A percentile compares a stretch with the other conserved stretches of the same genome.
These are phyloP conservation scores for Myxozyma melibiosi DNA, from an alignment of 805 yeast genomes.

Conservation along the genomic window DNA sequence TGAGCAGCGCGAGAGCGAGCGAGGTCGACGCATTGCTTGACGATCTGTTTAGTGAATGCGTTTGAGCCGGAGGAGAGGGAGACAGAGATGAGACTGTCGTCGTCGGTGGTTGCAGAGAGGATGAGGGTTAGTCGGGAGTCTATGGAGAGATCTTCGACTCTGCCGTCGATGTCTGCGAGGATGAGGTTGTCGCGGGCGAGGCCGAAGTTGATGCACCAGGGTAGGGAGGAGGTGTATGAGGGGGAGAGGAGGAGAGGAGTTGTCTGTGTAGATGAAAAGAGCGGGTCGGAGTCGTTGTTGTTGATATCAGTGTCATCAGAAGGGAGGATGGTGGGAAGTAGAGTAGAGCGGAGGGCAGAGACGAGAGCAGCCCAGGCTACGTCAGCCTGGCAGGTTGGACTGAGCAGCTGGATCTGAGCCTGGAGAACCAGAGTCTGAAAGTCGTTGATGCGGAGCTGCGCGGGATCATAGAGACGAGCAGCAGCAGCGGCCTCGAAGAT, in stretches of 20 bases:
- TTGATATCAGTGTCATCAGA: neutral
- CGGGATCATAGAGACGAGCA: slow-evolving; percentile 58
- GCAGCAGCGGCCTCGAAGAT: slow-evolving; percentile 60
- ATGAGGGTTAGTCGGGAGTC: slow-evolving; percentile 22
- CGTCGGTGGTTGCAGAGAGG: neutral
- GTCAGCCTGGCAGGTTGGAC: slow-evolving; percentile 76
- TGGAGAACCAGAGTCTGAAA: slow-evolving; percentile 57
- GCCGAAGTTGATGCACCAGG: slow-evolving; percentile 31
- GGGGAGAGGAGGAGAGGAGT: slow-evolving; percentile 5
- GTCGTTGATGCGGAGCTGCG: slow-evolving; percentile 38
- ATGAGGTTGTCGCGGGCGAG: slow-evolving; percentile 16
- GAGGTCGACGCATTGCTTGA: slow-evolving; percentile 18
- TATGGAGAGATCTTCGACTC: slow-evolving; percentile 24
- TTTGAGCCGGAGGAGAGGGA: slow-evolving; percentile 17
- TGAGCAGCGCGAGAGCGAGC: slow-evolving; percentile 23
- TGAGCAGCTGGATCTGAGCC: slow-evolving; percentile 73
- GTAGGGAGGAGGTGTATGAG: slow-evolving; percentile 1
- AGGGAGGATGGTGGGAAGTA: slow-evolving; percentile 64
- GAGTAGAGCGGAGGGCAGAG: slow-evolving; percentile 57
- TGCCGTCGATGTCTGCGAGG: slow-evolving; percentile 30
- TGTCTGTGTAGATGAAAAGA: neutral
- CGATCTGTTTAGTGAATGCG: slow-evolving; percentile 5
- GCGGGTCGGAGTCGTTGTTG: neutral
- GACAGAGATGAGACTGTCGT: slow-evolving; percentile 1
- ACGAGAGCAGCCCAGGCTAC: slow-evolving; percentile 66